Evolutionary conservation across 192 early-diverging fungal species (phyloP).

Genomic region (Gigaspora rosea): DNA sequence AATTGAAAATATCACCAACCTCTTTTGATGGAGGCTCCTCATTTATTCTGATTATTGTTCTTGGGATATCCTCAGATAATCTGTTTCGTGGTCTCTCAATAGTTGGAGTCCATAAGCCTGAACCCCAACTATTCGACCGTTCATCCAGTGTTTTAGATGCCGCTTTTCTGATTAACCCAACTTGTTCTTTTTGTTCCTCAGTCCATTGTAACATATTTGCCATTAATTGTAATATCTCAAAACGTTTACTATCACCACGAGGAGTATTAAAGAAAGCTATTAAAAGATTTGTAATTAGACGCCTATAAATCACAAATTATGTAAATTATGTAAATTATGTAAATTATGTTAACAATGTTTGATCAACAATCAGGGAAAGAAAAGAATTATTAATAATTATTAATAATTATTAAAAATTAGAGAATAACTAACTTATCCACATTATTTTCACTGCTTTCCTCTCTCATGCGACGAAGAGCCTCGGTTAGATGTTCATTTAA

Average conservation of each 20-base stretch:
- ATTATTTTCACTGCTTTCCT: slow-evolving; percentile 76
- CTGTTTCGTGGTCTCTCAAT: slow-evolving; percentile 50
- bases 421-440: slow-evolving; percentile 65
- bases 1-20: slow-evolving; percentile 1
- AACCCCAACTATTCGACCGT: slow-evolving; percentile 18
- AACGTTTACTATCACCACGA: slow-evolving; percentile 88
- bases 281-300: slow-evolving; percentile 87
- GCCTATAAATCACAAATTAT: slow-evolving; percentile 50
- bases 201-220: slow-evolving; percentile 82
- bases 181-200: slow-evolving; percentile 86
- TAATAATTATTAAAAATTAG: not conserved
- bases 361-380: no score
- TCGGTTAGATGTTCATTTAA: slow-evolving; percentile 90
- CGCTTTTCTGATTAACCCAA: slow-evolving; percentile 72
- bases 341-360: not conserved
- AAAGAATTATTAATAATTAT: slow-evolving; percentile 25
- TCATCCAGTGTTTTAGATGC: slow-evolving; percentile 40
- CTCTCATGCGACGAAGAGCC: slow-evolving; percentile 84
- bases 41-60: not conserved
- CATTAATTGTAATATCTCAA: slow-evolving; percentile 90
- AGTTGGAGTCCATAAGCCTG: slow-evolving; percentile 46
- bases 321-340: not conserved
- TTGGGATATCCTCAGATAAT: slow-evolving; percentile 41
- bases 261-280: slow-evolving; percentile 83
- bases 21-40: slow-evolving; percentile 30